phyloP scores from a whole-genome alignment of 192 early-diverging fungal genomes.

The Rhizophagus prolifer region DNA sequence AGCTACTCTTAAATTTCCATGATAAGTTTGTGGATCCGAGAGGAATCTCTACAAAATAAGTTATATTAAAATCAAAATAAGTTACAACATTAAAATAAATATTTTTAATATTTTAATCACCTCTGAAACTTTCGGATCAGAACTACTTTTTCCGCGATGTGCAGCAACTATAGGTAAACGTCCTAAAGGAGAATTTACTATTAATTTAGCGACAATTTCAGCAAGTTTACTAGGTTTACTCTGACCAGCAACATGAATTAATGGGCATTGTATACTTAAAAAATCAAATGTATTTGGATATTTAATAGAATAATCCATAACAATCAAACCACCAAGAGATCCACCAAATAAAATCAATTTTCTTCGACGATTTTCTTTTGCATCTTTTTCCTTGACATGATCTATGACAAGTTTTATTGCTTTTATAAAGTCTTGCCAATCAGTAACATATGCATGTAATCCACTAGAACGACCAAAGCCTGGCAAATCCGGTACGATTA shows the following conservation, averaged over 20 bases:
- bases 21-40: slow-evolving; percentile 20
- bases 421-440: slow-evolving; percentile 14
- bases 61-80: neutral
- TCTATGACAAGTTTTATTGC: slow-evolving; percentile 9
- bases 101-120: slow-evolving; percentile 5
- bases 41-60: neutral
- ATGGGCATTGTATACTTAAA: neutral
- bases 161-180: slow-evolving; percentile 8
- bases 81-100: neutral
- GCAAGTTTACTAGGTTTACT: slow-evolving; percentile 14
- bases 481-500: slow-evolving; percentile 22
- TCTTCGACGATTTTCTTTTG: neutral
- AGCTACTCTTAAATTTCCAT: slow-evolving; percentile 14
- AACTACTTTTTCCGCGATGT: slow-evolving; percentile 7
- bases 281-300: slow-evolving; percentile 17
- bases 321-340: slow-evolving; percentile 24
- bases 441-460: slow-evolving; percentile 11
- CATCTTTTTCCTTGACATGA: slow-evolving; percentile 17
- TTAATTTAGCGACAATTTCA: slow-evolving; percentile 1
- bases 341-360: slow-evolving; percentile 18
- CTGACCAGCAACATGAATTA: slow-evolving; percentile 11
- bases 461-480: slow-evolving; percentile 26
- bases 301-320: slow-evolving; percentile 16
- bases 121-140: slow-evolving; percentile 2
- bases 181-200: slow-evolving; percentile 19